phyloP scores from a whole-genome alignment of 257 asterid genomes.

The Solanum ahanhuiri region DNA sequence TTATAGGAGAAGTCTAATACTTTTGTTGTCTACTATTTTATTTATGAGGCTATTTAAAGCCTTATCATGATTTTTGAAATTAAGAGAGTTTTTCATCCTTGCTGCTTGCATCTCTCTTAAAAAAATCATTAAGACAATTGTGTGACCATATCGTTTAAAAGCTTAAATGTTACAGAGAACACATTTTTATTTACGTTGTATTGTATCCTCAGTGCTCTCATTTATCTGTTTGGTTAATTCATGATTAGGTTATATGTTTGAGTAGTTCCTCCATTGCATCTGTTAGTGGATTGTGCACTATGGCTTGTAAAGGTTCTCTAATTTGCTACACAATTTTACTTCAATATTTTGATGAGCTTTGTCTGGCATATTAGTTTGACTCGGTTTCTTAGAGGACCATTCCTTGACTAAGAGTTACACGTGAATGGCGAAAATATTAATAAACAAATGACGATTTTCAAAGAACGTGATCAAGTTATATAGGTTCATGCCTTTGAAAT shows the following conservation, averaged over 20 bases:
- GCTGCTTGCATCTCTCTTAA: too few species aligned
- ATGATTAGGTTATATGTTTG: background rate
- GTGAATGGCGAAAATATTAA: background rate
- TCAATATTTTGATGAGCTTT: background rate
- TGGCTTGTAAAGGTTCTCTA: background rate
- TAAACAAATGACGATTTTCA: background rate
- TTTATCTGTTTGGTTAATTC: background rate
- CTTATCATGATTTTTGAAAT: too few species aligned
- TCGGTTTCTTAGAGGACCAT: background rate
- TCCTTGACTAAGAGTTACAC: background rate
- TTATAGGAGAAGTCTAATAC: too few species aligned
- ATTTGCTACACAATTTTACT: background rate
- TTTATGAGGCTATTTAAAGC: too few species aligned
- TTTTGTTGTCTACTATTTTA: too few species aligned
- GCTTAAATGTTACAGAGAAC: background rate
- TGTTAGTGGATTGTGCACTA: background rate
- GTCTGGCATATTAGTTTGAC: background rate
- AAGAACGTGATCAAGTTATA: background rate
- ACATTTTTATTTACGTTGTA: background rate
- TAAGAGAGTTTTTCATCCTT: too few species aligned
- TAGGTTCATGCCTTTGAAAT: background rate
- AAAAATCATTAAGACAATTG: background rate
- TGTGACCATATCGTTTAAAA: background rate
- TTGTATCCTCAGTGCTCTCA: background rate
- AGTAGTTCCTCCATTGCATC: background rate